Conservation (phyloP, 2,329 filamentous ascomycete species). For the Sporothrix dimorphospora region DNA sequence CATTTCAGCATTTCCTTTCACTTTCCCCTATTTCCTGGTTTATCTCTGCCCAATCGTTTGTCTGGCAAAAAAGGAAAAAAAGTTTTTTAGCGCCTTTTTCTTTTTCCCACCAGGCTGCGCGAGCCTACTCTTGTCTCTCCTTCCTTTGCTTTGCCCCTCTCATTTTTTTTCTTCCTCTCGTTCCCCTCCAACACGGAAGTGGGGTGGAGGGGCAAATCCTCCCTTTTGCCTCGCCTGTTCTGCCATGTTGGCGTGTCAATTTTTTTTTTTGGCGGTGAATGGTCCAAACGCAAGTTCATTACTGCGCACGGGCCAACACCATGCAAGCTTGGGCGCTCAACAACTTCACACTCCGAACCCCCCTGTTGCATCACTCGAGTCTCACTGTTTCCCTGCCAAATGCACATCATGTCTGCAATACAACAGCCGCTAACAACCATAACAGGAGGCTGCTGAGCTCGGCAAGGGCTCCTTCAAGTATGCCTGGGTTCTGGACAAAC, state of each 20-base stretch:
- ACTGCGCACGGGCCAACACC: conserved; percentile 28
- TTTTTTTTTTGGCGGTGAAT: conserved; percentile 32
- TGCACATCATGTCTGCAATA: neutral
- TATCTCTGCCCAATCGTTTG: conserved; percentile 32
- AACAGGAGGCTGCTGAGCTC: conserved; percentile 94
- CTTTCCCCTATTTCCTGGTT: conserved; percentile 28
- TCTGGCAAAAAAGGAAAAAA: conserved; percentile 25
- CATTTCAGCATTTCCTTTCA: neutral
- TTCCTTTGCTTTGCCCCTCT: conserved; percentile 8
- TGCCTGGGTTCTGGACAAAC: conserved; percentile 99
- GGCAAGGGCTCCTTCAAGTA: conserved; percentile 99
- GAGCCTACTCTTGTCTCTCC: conserved; percentile 28
- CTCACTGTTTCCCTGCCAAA: neutral
- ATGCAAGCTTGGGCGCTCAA: neutral
- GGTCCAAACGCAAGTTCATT: neutral
- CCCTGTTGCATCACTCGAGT: neutral
- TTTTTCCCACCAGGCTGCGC: conserved; percentile 28
- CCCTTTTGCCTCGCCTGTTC: conserved; percentile 26
- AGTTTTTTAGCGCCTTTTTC: conserved; percentile 36
- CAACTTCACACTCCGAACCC: neutral
- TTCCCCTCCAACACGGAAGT: conserved; percentile 29
- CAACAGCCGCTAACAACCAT: conserved; percentile 27
- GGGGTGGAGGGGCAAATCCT: conserved; percentile 33
- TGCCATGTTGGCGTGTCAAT: conserved; percentile 34
- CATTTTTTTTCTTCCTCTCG: neutral